These are phyloP conservation scores for Talinum fruticosum DNA, from an alignment of 148 eudicot species.

Conservation along the genomic window DNA sequence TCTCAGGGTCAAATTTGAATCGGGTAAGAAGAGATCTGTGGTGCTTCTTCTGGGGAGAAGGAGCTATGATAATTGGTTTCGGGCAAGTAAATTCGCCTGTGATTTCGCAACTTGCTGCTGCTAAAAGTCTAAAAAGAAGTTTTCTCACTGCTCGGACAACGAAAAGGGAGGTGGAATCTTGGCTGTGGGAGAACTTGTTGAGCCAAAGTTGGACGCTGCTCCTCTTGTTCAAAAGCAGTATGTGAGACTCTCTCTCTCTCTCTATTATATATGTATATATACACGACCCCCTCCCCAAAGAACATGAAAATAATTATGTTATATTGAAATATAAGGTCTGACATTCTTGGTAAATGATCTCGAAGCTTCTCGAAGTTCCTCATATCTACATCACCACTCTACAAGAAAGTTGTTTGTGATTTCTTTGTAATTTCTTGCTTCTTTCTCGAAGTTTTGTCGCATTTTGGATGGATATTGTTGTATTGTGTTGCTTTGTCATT, in stretches of 20 bases:
- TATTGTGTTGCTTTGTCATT: background rate
- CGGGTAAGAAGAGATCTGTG: conserved; percentile 2
- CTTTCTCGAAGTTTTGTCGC: background rate
- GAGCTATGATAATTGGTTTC: conserved; percentile 80
- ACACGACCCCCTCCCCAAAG: background rate
- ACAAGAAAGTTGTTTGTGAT: conserved; percentile 20
- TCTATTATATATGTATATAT: background rate
- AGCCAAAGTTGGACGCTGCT: conserved; percentile 62
- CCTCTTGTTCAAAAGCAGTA: conserved; percentile 68
- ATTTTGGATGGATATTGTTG: background rate
- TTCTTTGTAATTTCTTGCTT: background rate
- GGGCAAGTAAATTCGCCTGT: conserved; percentile 87
- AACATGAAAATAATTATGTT: too few species aligned
- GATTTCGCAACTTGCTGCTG: conserved; percentile 80
- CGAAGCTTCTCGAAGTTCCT: conserved; percentile 38
- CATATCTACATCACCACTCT: conserved; percentile 31
- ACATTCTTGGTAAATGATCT: conserved; percentile 19
- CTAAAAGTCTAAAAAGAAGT: conserved; percentile 65
- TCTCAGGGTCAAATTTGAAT: conserved; percentile 44
- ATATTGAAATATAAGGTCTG: background rate
- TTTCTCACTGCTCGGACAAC: conserved; percentile 91
- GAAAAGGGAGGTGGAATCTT: conserved; percentile 83
- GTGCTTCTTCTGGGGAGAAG: background rate
- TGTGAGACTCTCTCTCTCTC: conserved; percentile 22
- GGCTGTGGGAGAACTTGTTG: conserved; percentile 81